Evolutionary conservation across 2,329 filamentous ascomycete genomes (phyloP).

Genomic region (Thielaviopsis punctulata): DNA sequence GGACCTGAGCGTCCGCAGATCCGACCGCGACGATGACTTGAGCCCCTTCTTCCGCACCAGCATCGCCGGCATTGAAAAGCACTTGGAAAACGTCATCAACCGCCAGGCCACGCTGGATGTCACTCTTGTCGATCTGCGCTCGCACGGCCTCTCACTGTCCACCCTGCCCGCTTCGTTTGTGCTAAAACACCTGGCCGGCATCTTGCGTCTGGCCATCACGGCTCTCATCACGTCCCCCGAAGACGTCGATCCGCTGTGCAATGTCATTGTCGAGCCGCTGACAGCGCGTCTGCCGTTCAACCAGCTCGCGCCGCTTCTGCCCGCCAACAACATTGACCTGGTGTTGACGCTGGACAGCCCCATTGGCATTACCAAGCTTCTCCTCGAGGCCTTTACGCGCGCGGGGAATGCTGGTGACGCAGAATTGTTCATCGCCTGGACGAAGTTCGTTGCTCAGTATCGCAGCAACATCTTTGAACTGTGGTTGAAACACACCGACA

Average conservation of each 20-base stretch:
- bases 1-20: slow-evolving; percentile 1
- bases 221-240: slow-evolving; percentile 1
- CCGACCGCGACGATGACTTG: slow-evolving; percentile 1
- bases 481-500: slow-evolving; percentile 6
- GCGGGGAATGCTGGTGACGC: neutral
- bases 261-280: slow-evolving; percentile 1
- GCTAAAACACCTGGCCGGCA: slow-evolving; percentile 1
- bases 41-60: slow-evolving; percentile 6
- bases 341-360: slow-evolving; percentile 1
- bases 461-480: slow-evolving; percentile 6
- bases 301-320: slow-evolving; percentile 1
- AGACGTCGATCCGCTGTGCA: slow-evolving; percentile 3
- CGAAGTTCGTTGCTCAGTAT: neutral
- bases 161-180: slow-evolving; percentile 3
- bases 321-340: slow-evolving; percentile 1
- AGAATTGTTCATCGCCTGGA: slow-evolving; percentile 6
- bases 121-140: neutral
- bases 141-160: neutral
- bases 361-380: neutral
- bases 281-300: slow-evolving; percentile 1
- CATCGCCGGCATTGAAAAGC: slow-evolving; percentile 5
- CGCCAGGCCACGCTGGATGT: neutral
- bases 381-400: slow-evolving; percentile 3
- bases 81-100: slow-evolving; percentile 3
- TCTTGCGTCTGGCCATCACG: slow-evolving; percentile 5